Evolutionary conservation across 371 early-diverging fungal species (phyloP).

Genomic region (Antonospora locustae): DNA sequence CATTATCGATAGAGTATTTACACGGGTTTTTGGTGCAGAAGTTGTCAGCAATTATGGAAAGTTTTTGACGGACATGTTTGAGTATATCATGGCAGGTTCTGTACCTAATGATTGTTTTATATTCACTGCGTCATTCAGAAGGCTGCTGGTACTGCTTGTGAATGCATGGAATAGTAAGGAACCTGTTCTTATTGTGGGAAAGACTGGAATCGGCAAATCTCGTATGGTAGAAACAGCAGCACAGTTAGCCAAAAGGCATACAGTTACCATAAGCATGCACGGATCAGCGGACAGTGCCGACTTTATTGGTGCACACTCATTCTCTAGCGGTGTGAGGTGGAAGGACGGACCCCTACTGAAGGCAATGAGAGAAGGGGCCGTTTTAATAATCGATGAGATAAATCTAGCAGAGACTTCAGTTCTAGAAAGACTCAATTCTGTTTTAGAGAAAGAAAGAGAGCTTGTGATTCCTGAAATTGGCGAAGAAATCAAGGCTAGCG

Average conservation of each 20-base stretch:
- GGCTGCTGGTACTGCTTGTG: slow-evolving; percentile 70
- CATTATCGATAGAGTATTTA: slow-evolving; percentile 18
- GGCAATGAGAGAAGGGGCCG: slow-evolving; percentile 75
- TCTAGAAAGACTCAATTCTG: slow-evolving; percentile 87
- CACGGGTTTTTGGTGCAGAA: slow-evolving; percentile 10
- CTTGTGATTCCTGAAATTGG: slow-evolving; percentile 82
- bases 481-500: slow-evolving; percentile 59
- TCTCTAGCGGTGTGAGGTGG: slow-evolving; percentile 8
- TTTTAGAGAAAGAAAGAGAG: slow-evolving; percentile 74
- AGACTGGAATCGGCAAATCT: slow-evolving; percentile 97
- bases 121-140: slow-evolving; percentile 54
- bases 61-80: neutral
- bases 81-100: neutral
- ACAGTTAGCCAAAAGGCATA: slow-evolving; percentile 56
- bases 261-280: slow-evolving; percentile 84
- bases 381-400: slow-evolving; percentile 94
- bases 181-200: slow-evolving; percentile 87
- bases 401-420: slow-evolving; percentile 96
- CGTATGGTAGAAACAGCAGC: slow-evolving; percentile 83
- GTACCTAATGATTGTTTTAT: slow-evolving; percentile 3
- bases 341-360: slow-evolving; percentile 70
- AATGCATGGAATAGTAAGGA: slow-evolving; percentile 69
- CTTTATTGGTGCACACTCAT: slow-evolving; percentile 81
- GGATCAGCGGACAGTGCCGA: slow-evolving; percentile 89
- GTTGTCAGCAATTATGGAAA: neutral